Percentiles rank a stretch among this genome's conserved stretches.
phyloP scores from a whole-genome alignment of 164 flowering plant genomes.

The Liriodendron chinense region DNA sequence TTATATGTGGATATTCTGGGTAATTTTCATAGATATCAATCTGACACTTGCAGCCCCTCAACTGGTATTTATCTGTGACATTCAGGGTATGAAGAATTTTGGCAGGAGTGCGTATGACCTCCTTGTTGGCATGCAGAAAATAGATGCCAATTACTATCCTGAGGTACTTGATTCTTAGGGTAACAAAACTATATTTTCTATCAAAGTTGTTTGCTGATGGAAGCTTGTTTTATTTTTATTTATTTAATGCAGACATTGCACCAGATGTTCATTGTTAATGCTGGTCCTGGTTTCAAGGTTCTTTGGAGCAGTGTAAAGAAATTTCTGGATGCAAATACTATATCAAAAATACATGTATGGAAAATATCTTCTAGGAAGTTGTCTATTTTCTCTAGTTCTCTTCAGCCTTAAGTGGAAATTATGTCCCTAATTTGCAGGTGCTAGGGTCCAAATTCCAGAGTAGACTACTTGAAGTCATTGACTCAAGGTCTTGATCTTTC shows the following conservation, averaged over 20 bases:
- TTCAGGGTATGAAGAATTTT: slow-evolving; percentile 84
- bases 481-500: slow-evolving; percentile 49
- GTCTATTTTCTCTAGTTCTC: background rate
- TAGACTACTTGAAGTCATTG: slow-evolving; percentile 72
- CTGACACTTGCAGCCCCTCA: background rate
- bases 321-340: slow-evolving; percentile 77
- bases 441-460: slow-evolving; percentile 61
- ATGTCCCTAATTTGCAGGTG: slow-evolving; percentile 46
- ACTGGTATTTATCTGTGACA: background rate
- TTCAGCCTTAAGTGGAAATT: background rate
- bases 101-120: slow-evolving; percentile 65
- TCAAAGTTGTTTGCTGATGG: background rate
- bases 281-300: slow-evolving; percentile 88
- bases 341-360: slow-evolving; percentile 77
- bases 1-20: background rate
- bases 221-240: background rate
- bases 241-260: slow-evolving; percentile 60
- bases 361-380: background rate
- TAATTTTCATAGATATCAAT: background rate
- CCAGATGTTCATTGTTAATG: slow-evolving; percentile 88
- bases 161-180: slow-evolving; percentile 52
- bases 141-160: slow-evolving; percentile 80
- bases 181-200: background rate
- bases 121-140: slow-evolving; percentile 61
- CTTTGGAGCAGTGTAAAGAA: slow-evolving; percentile 89